A percentile compares a stretch with the other conserved stretches of the same genome.
Evolutionary conservation across 2,329 filamentous ascomycete species (phyloP).

Genomic region (Daldinia sp.): DNA sequence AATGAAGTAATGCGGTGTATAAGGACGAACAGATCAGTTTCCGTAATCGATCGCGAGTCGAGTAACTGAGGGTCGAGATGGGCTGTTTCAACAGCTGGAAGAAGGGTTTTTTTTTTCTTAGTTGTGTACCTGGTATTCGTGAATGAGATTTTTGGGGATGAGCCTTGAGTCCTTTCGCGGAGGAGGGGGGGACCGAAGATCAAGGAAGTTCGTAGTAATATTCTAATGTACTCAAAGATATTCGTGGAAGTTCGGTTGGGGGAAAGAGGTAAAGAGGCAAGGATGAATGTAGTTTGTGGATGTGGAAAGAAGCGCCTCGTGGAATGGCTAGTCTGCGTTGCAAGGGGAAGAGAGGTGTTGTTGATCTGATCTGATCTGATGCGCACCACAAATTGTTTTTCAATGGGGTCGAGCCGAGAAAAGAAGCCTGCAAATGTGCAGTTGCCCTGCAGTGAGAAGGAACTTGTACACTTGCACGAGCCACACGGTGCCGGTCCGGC

Average conservation of each 20-base stretch:
- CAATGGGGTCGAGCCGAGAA: constrained; percentile 27
- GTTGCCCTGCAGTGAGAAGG: constrained; percentile 4
- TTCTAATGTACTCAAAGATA: constrained; percentile 19
- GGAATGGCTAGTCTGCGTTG: constrained; percentile 9
- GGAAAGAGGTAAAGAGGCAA: constrained; percentile 2
- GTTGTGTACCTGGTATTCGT: constrained; percentile 8
- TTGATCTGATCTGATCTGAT: constrained; percentile 34
- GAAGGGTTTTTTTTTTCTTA: constrained; percentile 1
- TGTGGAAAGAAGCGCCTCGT: constrained; percentile 19
- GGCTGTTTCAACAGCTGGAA: constrained; percentile 6
- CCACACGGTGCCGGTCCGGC: constrained; percentile 33
- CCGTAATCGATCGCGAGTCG: constrained; percentile 1
- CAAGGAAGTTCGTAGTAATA: constrained; percentile 13
- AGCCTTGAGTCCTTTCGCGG: constrained; percentile 19
- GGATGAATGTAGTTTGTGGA: not conserved
- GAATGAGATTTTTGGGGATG: constrained; percentile 11
- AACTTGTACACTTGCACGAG: constrained; percentile 10
- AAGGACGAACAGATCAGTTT: constrained; percentile 14
- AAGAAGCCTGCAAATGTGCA: constrained; percentile 17
- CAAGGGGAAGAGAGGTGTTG: constrained; percentile 17
- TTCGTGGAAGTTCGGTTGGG: constrained; percentile 6
- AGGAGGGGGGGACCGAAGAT: constrained; percentile 11
- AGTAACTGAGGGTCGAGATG: constrained; percentile 14
- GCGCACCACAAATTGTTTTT: constrained; percentile 30
- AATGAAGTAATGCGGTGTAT: constrained; percentile 2